Evolutionary conservation across 371 early-diverging fungal species (phyloP).

Genomic region (Rhizopus stolonifer): DNA sequence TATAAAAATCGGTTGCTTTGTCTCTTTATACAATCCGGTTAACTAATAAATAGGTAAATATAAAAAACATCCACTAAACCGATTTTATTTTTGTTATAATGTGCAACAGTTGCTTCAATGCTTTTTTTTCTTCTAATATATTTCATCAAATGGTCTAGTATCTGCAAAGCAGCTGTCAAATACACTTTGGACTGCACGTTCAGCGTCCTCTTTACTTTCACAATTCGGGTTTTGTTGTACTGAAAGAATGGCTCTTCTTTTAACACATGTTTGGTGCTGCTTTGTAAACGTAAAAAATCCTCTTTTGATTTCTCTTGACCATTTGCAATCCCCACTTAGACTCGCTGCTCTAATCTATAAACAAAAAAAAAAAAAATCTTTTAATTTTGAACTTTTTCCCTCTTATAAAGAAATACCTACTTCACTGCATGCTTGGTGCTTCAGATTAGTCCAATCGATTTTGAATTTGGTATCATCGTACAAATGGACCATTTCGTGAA

Average conservation of each 20-base stretch:
- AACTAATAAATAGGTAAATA: no score
- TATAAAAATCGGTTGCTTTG: no score
- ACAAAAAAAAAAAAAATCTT: no score
- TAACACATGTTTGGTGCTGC: slow-evolving; percentile 92
- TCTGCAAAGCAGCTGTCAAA: slow-evolving; percentile 92
- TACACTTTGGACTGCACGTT: slow-evolving; percentile 84
- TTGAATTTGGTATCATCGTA: slow-evolving; percentile 86
- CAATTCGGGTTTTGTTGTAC: slow-evolving; percentile 77
- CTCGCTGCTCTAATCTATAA: slow-evolving; percentile 92
- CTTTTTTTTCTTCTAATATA: slow-evolving; percentile 58
- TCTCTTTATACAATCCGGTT: no score
- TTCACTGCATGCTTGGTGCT: slow-evolving; percentile 93
- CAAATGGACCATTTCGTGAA: slow-evolving; percentile 96
- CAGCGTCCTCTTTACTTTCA: slow-evolving; percentile 73
- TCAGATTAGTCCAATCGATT: slow-evolving; percentile 80
- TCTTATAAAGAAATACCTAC: slow-evolving; percentile 28
- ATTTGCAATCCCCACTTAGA: slow-evolving; percentile 90
- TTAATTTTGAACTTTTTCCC: neutral
- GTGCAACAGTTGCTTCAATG: neutral
- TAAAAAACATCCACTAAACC: no score
- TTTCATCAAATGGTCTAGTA: slow-evolving; percentile 93
- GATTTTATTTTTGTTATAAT: no score
- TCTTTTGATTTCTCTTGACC: slow-evolving; percentile 80
- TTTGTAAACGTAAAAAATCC: slow-evolving; percentile 81
- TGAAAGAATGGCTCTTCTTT: slow-evolving; percentile 83